Evolutionary conservation across 1,284 basidiomycete genomes (phyloP).

Genomic region (Sanghuangporus weigelae): DNA sequence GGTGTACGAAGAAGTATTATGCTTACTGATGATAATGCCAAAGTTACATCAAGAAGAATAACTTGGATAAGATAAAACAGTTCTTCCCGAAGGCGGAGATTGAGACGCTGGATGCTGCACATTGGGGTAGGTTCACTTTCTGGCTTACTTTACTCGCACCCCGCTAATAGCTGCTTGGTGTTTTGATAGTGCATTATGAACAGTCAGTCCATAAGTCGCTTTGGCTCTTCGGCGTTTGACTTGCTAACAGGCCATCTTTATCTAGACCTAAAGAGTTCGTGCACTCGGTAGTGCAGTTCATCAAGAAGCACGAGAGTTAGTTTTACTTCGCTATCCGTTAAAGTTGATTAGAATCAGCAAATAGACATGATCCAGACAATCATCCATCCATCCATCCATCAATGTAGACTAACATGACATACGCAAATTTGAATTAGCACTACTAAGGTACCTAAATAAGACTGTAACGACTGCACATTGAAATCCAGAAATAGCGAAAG

Average conservation of each 20-base stretch:
- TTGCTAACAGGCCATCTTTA: neutral
- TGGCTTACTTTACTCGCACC: constrained; percentile 1
- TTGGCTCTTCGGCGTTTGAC: neutral
- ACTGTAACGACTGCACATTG: too few species aligned
- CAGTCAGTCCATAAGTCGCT: constrained; percentile 32
- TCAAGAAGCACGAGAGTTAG: constrained; percentile 18
- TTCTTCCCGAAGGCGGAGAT: constrained; percentile 67
- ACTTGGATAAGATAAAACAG: constrained; percentile 47
- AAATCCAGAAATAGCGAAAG: too few species aligned
- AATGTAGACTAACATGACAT: too few species aligned
- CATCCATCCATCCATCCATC: too few species aligned
- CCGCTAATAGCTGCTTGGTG: neutral
- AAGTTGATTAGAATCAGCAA: too few species aligned
- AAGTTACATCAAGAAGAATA: constrained; percentile 70
- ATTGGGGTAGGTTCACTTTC: constrained; percentile 54
- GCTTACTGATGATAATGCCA: neutral
- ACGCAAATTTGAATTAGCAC: too few species aligned
- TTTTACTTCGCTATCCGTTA: neutral
- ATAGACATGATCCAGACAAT: too few species aligned
- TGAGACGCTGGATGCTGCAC: constrained; percentile 52
- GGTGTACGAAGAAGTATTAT: neutral
- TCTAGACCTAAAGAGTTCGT: constrained; percentile 44
- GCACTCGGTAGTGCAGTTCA: constrained; percentile 37
- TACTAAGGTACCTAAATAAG: too few species aligned
- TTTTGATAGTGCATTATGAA: constrained; percentile 50